These are phyloP conservation scores for Chrysanthemum makinoi DNA, from an alignment of 129 eudicot species.

Conservation along the genomic window DNA sequence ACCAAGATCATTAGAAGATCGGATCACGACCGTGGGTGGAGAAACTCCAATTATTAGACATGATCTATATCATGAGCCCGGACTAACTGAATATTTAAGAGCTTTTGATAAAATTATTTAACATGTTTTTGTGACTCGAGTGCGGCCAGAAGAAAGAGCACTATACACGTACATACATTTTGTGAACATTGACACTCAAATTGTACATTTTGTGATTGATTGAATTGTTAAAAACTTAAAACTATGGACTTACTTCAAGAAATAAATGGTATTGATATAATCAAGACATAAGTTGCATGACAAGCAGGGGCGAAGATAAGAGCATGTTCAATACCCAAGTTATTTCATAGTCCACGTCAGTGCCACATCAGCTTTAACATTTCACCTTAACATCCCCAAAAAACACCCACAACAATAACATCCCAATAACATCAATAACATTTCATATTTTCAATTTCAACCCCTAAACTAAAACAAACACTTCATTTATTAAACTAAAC, in stretches of 20 bases:
- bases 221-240: background rate
- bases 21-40: conserved; percentile 28
- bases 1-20: conserved; percentile 42
- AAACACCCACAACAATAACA: too few species aligned
- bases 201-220: conserved; percentile 10
- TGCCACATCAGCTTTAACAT: too few species aligned
- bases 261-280: background rate
- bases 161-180: background rate
- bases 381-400: too few species aligned
- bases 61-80: conserved; percentile 32
- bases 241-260: background rate
- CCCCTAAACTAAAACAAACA: too few species aligned
- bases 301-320: too few species aligned
- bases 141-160: background rate
- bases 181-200: conserved; percentile 1
- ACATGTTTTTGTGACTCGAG: background rate
- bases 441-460: too few species aligned
- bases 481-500: too few species aligned
- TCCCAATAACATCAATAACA: too few species aligned
- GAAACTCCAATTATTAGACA: conserved; percentile 44
- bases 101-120: conserved; percentile 50
- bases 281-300: too few species aligned
- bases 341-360: too few species aligned
- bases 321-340: too few species aligned
- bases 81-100: conserved; percentile 37